These are phyloP conservation scores for Tetrahymena elliotti DNA, from an alignment of 73 alveolate species.

Conservation along the genomic window DNA sequence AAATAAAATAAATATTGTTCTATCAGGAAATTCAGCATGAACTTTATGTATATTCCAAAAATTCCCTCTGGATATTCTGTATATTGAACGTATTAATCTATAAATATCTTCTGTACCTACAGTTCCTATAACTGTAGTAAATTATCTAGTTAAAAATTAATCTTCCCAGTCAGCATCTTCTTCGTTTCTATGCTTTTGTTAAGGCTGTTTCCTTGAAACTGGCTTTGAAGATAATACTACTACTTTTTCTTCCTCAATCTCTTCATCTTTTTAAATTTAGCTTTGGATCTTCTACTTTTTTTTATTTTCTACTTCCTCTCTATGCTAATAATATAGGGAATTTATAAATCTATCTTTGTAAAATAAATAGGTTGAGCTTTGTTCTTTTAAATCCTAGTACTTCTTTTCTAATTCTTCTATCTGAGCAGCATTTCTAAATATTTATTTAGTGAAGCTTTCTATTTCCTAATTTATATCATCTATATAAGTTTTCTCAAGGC, in stretches of 20 bases:
- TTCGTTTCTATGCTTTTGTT: background rate
- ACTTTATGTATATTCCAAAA: background rate
- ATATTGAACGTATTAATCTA: background rate
- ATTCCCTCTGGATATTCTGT: background rate
- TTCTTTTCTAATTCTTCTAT: background rate
- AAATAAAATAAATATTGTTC: background rate
- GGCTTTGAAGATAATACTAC: background rate
- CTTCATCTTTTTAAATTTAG: background rate
- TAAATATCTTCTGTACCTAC: background rate
- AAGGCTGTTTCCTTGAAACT: background rate
- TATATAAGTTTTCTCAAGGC: background rate
- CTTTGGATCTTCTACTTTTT: background rate
- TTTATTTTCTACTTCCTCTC: background rate
- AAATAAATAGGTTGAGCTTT: background rate
- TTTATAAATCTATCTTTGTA: background rate
- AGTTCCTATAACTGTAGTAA: background rate
- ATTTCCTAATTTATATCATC: background rate
- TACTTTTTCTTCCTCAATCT: background rate
- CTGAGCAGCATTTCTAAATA: background rate
- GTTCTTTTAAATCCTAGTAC: background rate
- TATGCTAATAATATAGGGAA: background rate
- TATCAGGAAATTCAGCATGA: background rate
- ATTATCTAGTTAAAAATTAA: background rate
- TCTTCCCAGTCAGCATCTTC: background rate
- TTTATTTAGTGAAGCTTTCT: background rate